Conservation (phyloP, 1,139 yeast species). For the Yamadazyma atmosphaerica region DNA sequence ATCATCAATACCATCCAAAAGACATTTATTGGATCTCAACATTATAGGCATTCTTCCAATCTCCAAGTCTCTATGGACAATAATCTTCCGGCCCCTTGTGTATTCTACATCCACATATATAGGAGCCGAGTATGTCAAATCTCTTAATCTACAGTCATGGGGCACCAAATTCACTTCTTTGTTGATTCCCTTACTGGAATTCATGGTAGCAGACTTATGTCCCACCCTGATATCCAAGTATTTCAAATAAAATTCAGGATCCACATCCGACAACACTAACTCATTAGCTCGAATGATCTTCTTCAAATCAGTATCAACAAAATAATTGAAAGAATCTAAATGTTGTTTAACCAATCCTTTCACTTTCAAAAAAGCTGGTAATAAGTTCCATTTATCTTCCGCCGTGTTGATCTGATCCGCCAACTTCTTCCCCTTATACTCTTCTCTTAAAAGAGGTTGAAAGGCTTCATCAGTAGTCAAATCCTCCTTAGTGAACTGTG, state of each 20-base stretch:
- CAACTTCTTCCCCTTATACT: slow-evolving; percentile 79
- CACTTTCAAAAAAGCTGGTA: slow-evolving; percentile 93
- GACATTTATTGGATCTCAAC: slow-evolving; percentile 91
- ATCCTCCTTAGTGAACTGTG: slow-evolving; percentile 10
- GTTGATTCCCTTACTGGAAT: slow-evolving; percentile 42
- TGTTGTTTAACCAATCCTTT: slow-evolving; percentile 97
- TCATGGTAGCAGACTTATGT: slow-evolving; percentile 48
- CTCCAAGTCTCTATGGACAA: slow-evolving; percentile 85
- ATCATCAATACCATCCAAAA: slow-evolving; percentile 75
- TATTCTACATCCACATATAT: slow-evolving; percentile 96
- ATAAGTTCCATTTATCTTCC: slow-evolving; percentile 90
- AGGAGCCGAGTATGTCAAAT: slow-evolving; percentile 93
- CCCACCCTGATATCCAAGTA: slow-evolving; percentile 92
- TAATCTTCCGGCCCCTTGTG: slow-evolving; percentile 89
- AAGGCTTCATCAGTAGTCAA: slow-evolving; percentile 51
- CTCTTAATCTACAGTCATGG: slow-evolving; percentile 94
- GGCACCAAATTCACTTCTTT: slow-evolving; percentile 79
- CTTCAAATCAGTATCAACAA: slow-evolving; percentile 89
- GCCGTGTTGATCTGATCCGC: slow-evolving; percentile 90
- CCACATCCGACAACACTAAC: slow-evolving; percentile 86
- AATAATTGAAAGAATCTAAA: slow-evolving; percentile 93
- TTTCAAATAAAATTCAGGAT: slow-evolving; percentile 92
- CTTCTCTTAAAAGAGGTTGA: slow-evolving; percentile 74
- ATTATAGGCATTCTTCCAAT: slow-evolving; percentile 98
- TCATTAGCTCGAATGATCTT: slow-evolving; percentile 92